Base-by-base conservation (phyloP, 164 flowering plant genomes). In the Vitis riparia region DNA sequence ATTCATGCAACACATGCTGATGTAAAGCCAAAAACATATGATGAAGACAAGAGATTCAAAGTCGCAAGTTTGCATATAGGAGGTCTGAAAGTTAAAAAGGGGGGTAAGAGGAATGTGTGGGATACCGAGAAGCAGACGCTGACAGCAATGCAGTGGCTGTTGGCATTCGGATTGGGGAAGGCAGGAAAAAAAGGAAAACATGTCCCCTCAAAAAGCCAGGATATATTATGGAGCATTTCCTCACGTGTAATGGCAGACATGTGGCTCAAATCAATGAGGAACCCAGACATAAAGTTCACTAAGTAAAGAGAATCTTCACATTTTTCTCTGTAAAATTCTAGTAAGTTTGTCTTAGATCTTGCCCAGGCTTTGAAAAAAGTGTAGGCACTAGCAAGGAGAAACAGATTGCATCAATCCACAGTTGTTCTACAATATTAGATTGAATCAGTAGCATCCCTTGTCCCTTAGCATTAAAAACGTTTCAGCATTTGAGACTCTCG, bases 261-360 rank as follows among this genome's bases (percentile, higher is more conserved):
- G 98, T 95, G 98, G 99, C 96, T 95, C 71, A 90, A 88, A 71
- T 66, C 95, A 2, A 89, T 87, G 74, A 78, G 99, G 69, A 95
- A 95, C 78, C 99, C 98, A 2, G 94, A 95, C 63, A 79, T 95
- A 7, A 95, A 88, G 77, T 82, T 88, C 72, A 68, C 79, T 30
- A 87, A 84, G 75, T 80, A 73, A 64, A 58, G 15, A 52, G n/a
- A 44, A 13, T 44, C 57, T 51, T 51, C 17, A 8, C 13, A 51
- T 14, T 51, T 64, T 55, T 50, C 30, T 64, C 23, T 9, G 12
- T 11, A 49, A 65, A 37, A 37, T 37, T 37, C 44, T 37, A 37
- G 44, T 37, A 37, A 37, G 44, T 37, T 6, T 37, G 44, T 37
- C 44, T 37, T 37, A 0, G 27, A 23, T 23, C 27, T 23, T 23